Evolutionary conservation across 208 protist species (phyloP), one percentile per base, ranked within the genome.

Genomic region (Trypanosoma vivax): DNA sequence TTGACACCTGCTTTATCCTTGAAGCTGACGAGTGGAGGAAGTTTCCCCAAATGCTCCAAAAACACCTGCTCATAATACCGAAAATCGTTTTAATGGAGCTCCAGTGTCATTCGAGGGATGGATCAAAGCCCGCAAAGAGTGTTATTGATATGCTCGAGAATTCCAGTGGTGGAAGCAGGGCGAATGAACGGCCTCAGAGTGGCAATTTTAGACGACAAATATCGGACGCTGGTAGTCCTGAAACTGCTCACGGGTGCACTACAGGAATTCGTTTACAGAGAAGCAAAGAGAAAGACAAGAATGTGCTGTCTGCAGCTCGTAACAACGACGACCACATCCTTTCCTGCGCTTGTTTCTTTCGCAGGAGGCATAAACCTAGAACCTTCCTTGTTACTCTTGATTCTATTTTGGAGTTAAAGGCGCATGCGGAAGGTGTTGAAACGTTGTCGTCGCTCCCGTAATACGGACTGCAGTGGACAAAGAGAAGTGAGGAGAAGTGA

Each of bases 291-390:
- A 43, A 42, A 10, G 23, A 46, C 29, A 46, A 31, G 10, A 24
- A 27, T 16, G 28, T 61, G 14, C 5, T 47, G 27, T 7, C 6
- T 19, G 31, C 18, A 0, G 45, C 42, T 14, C 45, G 55, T 21
- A 52, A 47, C 25, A 53, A 47, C 37, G 55, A 61, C 52, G 65
- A 48, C 30, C 50, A 63, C 51, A 63, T 73, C 35, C 56, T 61
- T 16, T 60, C 29, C 14, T 60, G 41, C 43, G 37, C 34, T 0
- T 65, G 39, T 55, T 47, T 42, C 16, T 60, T 57, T 53, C 31
- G 21, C 13, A 27, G 40, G 2, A 13, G 11, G 27, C 24, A 43
- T 30, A 19, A 49, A 25, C 10, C 38, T 14, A 39, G 3, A 25
- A 30, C 35, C 16, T 54, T 13, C 27, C 31, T 49, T 23, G n/a